These are phyloP conservation scores for Stachybotrys echinatus DNA, from an alignment of 2,329 filamentous ascomycete species.

Conservation along the genomic window DNA sequence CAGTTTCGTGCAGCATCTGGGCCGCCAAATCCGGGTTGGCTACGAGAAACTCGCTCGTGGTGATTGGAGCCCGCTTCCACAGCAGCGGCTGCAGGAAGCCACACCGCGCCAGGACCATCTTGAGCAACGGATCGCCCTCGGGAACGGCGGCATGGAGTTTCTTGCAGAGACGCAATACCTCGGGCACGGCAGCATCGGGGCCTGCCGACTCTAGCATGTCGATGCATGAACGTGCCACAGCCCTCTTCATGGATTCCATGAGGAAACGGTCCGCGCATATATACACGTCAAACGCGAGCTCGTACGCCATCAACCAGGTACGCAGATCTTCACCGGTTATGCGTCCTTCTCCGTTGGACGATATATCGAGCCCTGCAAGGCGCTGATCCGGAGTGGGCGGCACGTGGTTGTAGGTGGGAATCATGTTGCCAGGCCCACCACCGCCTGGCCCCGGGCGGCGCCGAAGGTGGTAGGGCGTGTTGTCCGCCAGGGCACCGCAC, in stretches of 20 bases:
- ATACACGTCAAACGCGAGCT: conserved; percentile 43
- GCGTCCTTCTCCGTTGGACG: conserved; percentile 9
- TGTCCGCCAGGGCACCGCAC: conserved; percentile 11
- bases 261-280: conserved; percentile 43
- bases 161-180: conserved; percentile 37
- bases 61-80: conserved; percentile 34
- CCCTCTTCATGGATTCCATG: conserved; percentile 38
- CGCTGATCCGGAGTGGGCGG: not conserved
- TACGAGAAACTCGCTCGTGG: conserved; percentile 36
- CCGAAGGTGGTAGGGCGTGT: not conserved
- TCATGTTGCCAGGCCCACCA: not conserved
- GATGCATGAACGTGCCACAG: conserved; percentile 34
- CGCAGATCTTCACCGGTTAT: conserved; percentile 39
- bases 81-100: conserved; percentile 40
- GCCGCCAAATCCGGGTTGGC: conserved; percentile 39
- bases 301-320: conserved; percentile 41
- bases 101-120: conserved; percentile 43
- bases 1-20: conserved; percentile 42
- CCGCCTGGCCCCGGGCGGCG: no score
- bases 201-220: conserved; percentile 41
- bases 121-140: conserved; percentile 35
- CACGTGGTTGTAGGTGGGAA: not conserved
- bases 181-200: conserved; percentile 33
- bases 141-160: conserved; percentile 38
- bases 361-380: not conserved